Evolutionary conservation across 179 eudicot species (phyloP).

Genomic region (Dionaea muscipula): DNA sequence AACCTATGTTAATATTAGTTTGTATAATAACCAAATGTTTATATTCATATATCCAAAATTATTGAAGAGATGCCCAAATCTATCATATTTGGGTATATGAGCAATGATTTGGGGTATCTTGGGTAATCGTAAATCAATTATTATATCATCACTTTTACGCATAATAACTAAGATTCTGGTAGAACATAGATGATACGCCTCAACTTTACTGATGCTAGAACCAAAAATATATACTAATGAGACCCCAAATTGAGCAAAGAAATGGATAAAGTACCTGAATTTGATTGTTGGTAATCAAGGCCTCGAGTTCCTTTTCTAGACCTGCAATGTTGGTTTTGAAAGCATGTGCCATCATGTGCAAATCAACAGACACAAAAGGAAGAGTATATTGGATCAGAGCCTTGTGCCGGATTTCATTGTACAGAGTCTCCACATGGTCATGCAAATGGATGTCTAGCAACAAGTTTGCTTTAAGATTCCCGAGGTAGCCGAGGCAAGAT

Average conservation of each 20-base stretch:
- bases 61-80: too few relatives aligned
- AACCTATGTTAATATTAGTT: too few relatives aligned
- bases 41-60: too few relatives aligned
- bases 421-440: conserved; percentile 71
- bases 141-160: too few relatives aligned
- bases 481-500: conserved; percentile 78
- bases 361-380: conserved; percentile 82
- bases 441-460: conserved; percentile 84
- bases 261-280: conserved; percentile 53
- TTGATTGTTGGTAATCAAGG: conserved; percentile 70
- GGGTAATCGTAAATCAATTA: too few relatives aligned
- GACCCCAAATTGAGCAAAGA: not conserved
- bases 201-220: too few relatives aligned
- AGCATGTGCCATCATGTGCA: conserved; percentile 89
- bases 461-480: conserved; percentile 65
- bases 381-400: conserved; percentile 88
- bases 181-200: too few relatives aligned
- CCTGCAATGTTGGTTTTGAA: conserved; percentile 63
- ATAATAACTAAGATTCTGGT: too few relatives aligned
- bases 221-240: not conserved
- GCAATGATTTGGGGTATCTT: too few relatives aligned
- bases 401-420: conserved; percentile 74
- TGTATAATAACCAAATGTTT: too few relatives aligned
- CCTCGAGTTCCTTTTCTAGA: conserved; percentile 82
- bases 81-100: too few relatives aligned